Evolutionary conservation across 176 grass and related monocot species (phyloP), one percentile per base, ranked within the genome.

Genomic region (Musa acuminata): DNA sequence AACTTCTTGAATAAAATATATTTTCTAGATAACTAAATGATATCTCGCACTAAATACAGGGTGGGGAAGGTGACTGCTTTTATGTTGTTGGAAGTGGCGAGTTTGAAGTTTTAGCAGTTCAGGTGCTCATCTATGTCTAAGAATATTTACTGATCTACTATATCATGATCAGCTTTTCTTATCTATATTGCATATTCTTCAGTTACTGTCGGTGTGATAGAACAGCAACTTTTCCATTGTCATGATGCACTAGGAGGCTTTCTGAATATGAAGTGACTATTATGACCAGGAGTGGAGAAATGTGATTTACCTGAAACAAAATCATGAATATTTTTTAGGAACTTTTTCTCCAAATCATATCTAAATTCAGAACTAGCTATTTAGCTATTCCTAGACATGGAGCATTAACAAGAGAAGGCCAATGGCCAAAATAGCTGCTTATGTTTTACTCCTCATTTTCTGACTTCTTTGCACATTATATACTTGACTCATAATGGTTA

Each of bases 21-120:
- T 35, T 70, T 51, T 70, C 48, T 48, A 51, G 35, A 20, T 70
- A 70, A 51, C 48, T 77, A 12, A 52, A 77, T 63, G 62, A 52
- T 74, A n/a, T 27, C 14, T 69, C 8, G 19, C 19, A 57, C 26
- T 62, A 80, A 21, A 80, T 84, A 49, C 78, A 98, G 95, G 90
- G 90, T 16, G 84, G 88, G 9, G 95, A 98, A 80, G 95, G 90
- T 55, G 88, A 98, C 53, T 98, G 95, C 80, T 94, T 98, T 76
- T 98, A 98, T 89, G 88, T 98, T 54, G 95, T 98, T 72, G 95
- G 95, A 76, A 91, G 71, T 74, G 95, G 95, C 57, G 95, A 98
- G 83, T 98, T 89, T 82, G 95, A 98, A 94, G 90, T 98, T 80
- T 71, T 93, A 67, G 95, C 95, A 23, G 81, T 89, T 82, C 95